Percentiles rank a stretch among this genome's conserved stretches.
These are phyloP conservation scores for Mycena vitilis DNA, from an alignment of 768 basidiomycete species.

Conservation along the genomic window DNA sequence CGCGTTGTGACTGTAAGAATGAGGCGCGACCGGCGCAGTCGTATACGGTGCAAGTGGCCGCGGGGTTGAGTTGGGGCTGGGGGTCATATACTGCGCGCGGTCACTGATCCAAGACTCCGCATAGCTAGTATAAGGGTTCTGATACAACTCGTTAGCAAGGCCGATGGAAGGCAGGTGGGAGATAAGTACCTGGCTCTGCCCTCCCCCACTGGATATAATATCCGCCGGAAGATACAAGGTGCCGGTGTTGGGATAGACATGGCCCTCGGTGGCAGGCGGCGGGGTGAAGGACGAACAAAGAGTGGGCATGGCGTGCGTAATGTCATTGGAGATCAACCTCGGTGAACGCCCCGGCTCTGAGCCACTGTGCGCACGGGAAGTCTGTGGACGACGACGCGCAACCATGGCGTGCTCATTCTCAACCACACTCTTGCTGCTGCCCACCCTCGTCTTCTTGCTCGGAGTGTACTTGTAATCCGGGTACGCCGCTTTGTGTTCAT, in stretches of 20 bases:
- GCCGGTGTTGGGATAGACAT: not conserved
- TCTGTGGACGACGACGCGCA: not conserved
- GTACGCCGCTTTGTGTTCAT: slow-evolving; percentile 8
- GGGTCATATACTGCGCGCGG: slow-evolving; percentile 9
- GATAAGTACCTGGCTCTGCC: not conserved
- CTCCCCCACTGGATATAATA: not conserved
- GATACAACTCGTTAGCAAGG: not conserved
- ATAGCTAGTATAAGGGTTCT: not conserved
- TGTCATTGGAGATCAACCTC: not conserved
- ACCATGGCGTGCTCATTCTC: not conserved
- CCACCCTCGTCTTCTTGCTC: not conserved
- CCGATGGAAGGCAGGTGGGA: not conserved
- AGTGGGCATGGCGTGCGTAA: not conserved
- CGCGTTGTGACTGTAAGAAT: not conserved
- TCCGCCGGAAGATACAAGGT: not conserved
- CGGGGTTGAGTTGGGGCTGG: not conserved
- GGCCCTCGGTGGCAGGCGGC: not conserved
- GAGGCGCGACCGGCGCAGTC: not conserved
- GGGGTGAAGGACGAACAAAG: not conserved
- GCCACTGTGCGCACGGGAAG: not conserved
- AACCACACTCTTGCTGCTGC: not conserved
- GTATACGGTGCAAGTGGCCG: not conserved
- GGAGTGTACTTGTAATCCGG: slow-evolving; percentile 28
- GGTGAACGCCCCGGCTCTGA: not conserved
- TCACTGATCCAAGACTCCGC: not conserved